phyloP scores from a whole-genome alignment of 176 grass and related monocot species.

The Themeda triandra region DNA sequence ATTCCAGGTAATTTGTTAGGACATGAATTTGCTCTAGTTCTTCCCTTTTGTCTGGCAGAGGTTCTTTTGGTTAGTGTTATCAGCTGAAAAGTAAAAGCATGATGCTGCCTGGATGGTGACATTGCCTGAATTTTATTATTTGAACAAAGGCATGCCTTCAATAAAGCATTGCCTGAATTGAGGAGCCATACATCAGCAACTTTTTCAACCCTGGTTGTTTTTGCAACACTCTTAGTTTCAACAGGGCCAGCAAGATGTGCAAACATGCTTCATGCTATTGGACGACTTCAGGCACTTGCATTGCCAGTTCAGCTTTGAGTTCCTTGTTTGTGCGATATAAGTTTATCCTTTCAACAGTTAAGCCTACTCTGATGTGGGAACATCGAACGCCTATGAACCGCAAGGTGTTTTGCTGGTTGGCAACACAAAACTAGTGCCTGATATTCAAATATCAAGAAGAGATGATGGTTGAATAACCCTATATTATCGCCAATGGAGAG shows the following conservation, averaged over 20 bases:
- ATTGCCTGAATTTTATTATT: not conserved
- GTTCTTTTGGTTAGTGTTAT: not conserved
- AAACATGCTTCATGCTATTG: not conserved
- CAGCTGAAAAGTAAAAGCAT: not conserved
- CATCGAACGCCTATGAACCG: not conserved
- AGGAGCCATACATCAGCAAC: not conserved
- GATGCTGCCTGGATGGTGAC: not conserved
- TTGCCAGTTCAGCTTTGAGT: not conserved
- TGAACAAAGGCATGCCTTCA: too few species aligned
- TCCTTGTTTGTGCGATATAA: not conserved
- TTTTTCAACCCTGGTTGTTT: not conserved
- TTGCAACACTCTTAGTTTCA: not conserved
- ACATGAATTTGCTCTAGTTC: not conserved
- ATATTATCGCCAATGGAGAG: not conserved
- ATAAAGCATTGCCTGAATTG: not conserved
- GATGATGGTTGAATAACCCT: not conserved
- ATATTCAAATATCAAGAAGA: not conserved
- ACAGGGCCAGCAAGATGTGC: not conserved
- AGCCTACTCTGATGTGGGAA: not conserved
- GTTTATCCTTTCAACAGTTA: not conserved
- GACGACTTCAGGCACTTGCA: not conserved
- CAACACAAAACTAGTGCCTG: not conserved
- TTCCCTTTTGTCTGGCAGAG: not conserved
- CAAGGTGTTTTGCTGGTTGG: not conserved
- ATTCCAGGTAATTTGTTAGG: not conserved